These are phyloP conservation scores for Graphiopsis chlorocephala DNA, from an alignment of 2,329 filamentous ascomycete species.

Conservation along the genomic window DNA sequence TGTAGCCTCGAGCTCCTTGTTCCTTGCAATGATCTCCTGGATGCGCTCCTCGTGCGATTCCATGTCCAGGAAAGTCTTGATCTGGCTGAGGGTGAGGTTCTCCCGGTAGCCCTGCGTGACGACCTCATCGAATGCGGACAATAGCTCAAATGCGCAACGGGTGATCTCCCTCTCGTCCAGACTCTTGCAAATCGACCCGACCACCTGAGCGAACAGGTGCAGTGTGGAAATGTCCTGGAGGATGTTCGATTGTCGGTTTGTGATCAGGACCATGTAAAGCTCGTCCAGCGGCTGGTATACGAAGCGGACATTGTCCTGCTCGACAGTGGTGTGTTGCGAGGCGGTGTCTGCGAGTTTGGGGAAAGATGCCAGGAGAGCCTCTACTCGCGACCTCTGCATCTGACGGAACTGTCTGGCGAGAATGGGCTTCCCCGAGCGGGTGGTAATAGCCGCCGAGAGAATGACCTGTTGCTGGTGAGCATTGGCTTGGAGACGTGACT, in stretches of 20 bases:
- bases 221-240: constrained; percentile 98
- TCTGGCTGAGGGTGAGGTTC: constrained; percentile 93
- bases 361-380: constrained; percentile 93
- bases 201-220: constrained; percentile 95
- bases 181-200: constrained; percentile 92
- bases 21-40: constrained; percentile 92
- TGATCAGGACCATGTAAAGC: constrained; percentile 99
- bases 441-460: constrained; percentile 98
- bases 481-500: constrained; percentile 1
- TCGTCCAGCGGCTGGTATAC: constrained; percentile 99
- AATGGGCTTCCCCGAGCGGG: constrained; percentile 95
- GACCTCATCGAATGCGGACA: constrained; percentile 95
- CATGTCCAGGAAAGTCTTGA: constrained; percentile 99
- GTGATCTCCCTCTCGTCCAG: constrained; percentile 94
- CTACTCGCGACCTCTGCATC: constrained; percentile 94
- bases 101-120: constrained; percentile 94
- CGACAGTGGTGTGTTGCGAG: constrained; percentile 95
- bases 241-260: constrained; percentile 98
- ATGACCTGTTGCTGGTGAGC: constrained; percentile 66
- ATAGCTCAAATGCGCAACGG: constrained; percentile 90
- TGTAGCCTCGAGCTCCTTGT: constrained; percentile 97
- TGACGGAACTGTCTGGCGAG: constrained; percentile 97
- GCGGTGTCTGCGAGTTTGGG: constrained; percentile 95
- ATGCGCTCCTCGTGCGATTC: constrained; percentile 98
- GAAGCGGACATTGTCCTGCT: constrained; percentile 99